phyloP scores from a whole-genome alignment of 306 rosid species.

The Purshia tridentata region DNA sequence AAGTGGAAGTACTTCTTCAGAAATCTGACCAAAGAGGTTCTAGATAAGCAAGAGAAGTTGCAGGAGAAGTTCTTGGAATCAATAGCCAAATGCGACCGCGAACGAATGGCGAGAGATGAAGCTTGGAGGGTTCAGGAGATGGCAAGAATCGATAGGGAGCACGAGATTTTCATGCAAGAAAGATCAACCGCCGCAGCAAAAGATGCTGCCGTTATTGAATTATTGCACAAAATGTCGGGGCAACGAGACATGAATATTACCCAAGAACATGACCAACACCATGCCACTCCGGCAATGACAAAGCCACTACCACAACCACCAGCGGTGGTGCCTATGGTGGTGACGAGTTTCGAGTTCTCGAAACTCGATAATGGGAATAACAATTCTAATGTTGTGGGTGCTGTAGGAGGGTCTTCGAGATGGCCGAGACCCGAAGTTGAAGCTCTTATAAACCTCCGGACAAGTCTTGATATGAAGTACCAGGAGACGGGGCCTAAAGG shows the following conservation, averaged over 20 bases:
- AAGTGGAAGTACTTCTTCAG: slow-evolving; percentile 82
- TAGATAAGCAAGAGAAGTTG: slow-evolving; percentile 76
- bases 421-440: slow-evolving; percentile 83
- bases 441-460: slow-evolving; percentile 59
- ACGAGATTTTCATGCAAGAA: slow-evolving; percentile 66
- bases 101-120: slow-evolving; percentile 57
- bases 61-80: slow-evolving; percentile 70
- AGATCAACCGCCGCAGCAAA: slow-evolving; percentile 64
- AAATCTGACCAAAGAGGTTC: slow-evolving; percentile 54
- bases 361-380: slow-evolving; percentile 23
- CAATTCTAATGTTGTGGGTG: neutral
- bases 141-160: slow-evolving; percentile 56
- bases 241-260: slow-evolving; percentile 4
- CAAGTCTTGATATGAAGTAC: slow-evolving; percentile 60
- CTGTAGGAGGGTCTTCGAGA: slow-evolving; percentile 31
- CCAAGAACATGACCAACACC: neutral
- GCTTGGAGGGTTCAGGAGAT: slow-evolving; percentile 71
- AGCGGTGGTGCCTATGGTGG: neutral
- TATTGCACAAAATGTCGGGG: slow-evolving; percentile 49
- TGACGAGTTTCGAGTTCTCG: neutral
- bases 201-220: slow-evolving; percentile 65
- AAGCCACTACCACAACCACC: neutral
- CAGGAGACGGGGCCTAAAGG: slow-evolving; percentile 77
- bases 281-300: neutral
- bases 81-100: slow-evolving; percentile 57